Evolutionary conservation across 225 moss, liverwort and hornwort genomes (phyloP), one percentile per base, ranked within the genome.

Genomic region (Marchantia polymorpha): DNA sequence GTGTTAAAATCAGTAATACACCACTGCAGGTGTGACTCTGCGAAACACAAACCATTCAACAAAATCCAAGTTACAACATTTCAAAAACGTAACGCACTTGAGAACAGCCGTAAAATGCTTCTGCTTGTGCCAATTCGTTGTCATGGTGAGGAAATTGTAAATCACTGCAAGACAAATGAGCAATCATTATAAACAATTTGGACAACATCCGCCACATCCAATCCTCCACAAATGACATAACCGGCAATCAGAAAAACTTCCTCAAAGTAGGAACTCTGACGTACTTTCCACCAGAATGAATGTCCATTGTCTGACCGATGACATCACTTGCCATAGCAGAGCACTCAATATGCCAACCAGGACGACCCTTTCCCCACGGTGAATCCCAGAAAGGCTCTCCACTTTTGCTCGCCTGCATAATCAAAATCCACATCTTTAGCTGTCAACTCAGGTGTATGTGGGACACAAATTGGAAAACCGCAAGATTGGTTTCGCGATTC

Each of bases 271-370:
- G 7, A 14, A 3, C 17, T 69, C 14, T 19, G 14, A 96, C 96
- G 90, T 86, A 97, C 97, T 92, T 92, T 82, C 97, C 97, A 64
- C 97, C 97, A 64, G 97, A 94, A 80, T 94, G 97, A 64, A 97
- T 89, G 77, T 97, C 93, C 79, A 97, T 85, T 59, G 76, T 85
- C 66, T 87, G 87, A 84, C 94, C 97, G 77, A 97, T 75, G 46
- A 94, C 84, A 78, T 94, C 87, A 83, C 94, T 94, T 75, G 94
- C 97, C 97, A 97, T 97, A 77, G 97, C 94, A 84, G 94, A 94
- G 68, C 97, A 97, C 79, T 97, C 94, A 68, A 97, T 97, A 79
- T 97, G 97, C 97, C 94, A 97, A 51, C 94, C 97, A 10, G 97
- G 97, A 53, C 94, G 92, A 52, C 97, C 97, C 80, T 79, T 75